A percentile compares a stretch with the other conserved stretches of the same genome.
phyloP scores from a whole-genome alignment of 129 eudicot genomes.

The Scalesia atractyloides region DNA sequence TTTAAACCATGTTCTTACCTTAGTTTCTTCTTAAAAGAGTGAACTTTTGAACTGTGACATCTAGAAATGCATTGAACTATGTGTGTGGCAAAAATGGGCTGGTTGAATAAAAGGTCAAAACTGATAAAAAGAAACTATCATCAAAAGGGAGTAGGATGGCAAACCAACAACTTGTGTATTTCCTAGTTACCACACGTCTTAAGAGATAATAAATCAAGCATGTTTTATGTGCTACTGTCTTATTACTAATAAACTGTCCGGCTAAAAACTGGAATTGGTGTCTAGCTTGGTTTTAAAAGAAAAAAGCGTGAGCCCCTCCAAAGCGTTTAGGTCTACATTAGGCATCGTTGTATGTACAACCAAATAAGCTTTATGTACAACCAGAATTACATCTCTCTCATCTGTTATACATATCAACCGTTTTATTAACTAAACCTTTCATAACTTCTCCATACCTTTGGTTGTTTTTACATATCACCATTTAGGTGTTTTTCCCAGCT shows the following conservation, averaged over 20 bases:
- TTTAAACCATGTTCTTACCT: not conserved
- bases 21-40: not conserved
- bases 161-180: not conserved
- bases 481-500: too few species aligned
- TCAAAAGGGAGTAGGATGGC: not conserved
- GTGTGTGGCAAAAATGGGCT: not conserved
- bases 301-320: too few species aligned
- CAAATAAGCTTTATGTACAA: too few species aligned
- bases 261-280: not conserved
- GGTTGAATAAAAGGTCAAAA: conserved; percentile 2
- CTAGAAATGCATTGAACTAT: not conserved
- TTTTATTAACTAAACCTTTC: too few species aligned
- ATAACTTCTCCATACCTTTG: too few species aligned
- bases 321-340: too few species aligned
- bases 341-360: too few species aligned
- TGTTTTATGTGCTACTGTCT: not conserved
- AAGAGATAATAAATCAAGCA: not conserved
- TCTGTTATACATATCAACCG: too few species aligned
- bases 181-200: not conserved
- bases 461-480: too few species aligned
- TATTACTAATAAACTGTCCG: not conserved
- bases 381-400: too few species aligned
- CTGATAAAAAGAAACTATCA: not conserved
- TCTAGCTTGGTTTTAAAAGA: not conserved
- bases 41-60: not conserved